Percentiles rank a stretch among this genome's conserved stretches.
phyloP scores from a whole-genome alignment of 306 rosid species.

The Prosopis cineraria region DNA sequence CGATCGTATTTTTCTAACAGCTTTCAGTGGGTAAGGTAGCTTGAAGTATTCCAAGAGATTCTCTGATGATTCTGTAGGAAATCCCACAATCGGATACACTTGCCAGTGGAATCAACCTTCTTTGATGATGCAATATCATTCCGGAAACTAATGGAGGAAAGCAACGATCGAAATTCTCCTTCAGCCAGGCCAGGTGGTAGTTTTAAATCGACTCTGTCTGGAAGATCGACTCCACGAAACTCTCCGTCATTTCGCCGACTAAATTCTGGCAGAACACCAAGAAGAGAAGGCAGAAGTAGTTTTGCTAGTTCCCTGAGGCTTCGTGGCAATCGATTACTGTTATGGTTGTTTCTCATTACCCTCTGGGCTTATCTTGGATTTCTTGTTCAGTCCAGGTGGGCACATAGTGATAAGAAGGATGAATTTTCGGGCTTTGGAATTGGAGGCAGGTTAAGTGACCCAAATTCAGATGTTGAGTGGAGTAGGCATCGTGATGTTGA shows the following conservation, averaged over 20 bases:
- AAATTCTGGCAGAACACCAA: constrained; percentile 58
- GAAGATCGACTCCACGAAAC: constrained; percentile 57
- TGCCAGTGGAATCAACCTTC: constrained; percentile 29
- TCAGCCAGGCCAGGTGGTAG: constrained; percentile 48
- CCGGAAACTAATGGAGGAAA: constrained; percentile 64
- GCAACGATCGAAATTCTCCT: constrained; percentile 34
- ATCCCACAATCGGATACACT: constrained; percentile 23
- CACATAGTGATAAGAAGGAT: constrained; percentile 59
- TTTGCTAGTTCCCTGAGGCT: constrained; percentile 51
- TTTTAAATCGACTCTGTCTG: constrained; percentile 58
- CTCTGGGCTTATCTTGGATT: constrained; percentile 93
- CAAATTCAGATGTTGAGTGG: constrained; percentile 41
- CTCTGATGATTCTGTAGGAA: constrained; percentile 9
- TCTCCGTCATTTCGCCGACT: constrained; percentile 70
- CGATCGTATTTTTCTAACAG: not conserved
- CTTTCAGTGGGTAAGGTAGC: not conserved
- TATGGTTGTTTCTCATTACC: constrained; percentile 79
- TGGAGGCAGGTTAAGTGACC: constrained; percentile 50
- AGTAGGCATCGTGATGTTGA: constrained; percentile 48
- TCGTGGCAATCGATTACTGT: constrained; percentile 61
- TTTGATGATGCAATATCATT: constrained; percentile 34
- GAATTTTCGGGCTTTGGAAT: constrained; percentile 65
- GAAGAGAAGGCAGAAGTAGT: constrained; percentile 64
- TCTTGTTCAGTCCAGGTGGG: constrained; percentile 88
- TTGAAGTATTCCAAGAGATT: not conserved